Evolutionary conservation across 1,139 yeast genomes (phyloP).

Genomic region (Debaryomycetaceae sp.): DNA sequence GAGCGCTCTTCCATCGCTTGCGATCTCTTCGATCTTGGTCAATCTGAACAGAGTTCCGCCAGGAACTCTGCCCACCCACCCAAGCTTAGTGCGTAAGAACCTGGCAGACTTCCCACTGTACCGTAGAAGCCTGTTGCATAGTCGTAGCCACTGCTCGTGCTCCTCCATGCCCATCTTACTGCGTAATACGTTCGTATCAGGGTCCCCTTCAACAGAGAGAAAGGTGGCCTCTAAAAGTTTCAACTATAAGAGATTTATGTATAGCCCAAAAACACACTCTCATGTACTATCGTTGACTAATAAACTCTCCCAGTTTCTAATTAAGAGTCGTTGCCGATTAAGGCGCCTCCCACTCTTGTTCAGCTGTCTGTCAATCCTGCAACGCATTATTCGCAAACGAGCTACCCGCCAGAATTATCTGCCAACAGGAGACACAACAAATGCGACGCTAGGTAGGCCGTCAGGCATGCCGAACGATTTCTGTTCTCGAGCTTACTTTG

Average conservation of each 20-base stretch:
- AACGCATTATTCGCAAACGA: neutral
- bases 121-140: neutral
- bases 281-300: neutral
- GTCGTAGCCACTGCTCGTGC: neutral
- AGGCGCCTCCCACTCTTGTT: neutral
- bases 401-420: neutral
- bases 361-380: neutral
- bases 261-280: neutral
- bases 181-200: neutral
- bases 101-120: neutral
- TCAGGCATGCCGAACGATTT: neutral
- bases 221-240: neutral
- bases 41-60: neutral
- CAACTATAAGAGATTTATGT: neutral
- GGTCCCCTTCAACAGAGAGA: neutral
- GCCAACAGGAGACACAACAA: neutral
- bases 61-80: neutral
- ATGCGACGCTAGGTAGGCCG: neutral
- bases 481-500: neutral
- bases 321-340: neutral
- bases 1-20: neutral
- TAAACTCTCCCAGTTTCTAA: neutral
- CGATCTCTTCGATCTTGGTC: neutral
- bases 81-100: neutral
- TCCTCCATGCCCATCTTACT: neutral